Evolutionary conservation across 108 stramenopile genomes (phyloP).

Genomic region (Skeletonema costatum): DNA sequence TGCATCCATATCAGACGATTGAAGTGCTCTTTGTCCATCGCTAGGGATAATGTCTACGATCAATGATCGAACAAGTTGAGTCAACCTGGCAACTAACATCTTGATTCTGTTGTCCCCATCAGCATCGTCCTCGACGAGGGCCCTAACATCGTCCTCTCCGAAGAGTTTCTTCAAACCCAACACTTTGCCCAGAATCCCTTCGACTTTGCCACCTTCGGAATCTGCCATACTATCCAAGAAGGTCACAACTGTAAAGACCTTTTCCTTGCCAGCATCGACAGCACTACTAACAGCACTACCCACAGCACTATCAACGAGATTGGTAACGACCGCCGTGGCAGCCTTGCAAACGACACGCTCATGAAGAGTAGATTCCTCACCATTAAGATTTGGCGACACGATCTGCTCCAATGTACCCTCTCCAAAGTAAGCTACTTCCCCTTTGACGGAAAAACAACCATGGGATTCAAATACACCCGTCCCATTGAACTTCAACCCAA

Average conservation of each 20-base stretch:
- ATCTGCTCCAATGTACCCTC: background rate
- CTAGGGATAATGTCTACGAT: background rate
- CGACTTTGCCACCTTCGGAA: background rate
- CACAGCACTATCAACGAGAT: background rate
- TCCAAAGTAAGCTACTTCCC: background rate
- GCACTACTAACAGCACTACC: background rate
- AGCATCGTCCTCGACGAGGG: background rate
- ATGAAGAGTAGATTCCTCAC: background rate
- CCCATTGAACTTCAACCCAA: background rate
- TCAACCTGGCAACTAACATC: constrained; percentile 5
- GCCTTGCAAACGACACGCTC: background rate
- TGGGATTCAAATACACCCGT: background rate
- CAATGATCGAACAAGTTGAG: background rate
- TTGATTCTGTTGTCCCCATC: background rate
- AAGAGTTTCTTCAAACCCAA: background rate
- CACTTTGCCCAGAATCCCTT: background rate
- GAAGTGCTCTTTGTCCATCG: background rate
- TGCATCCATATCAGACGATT: background rate
- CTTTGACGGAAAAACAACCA: background rate
- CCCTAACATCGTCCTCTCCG: background rate
- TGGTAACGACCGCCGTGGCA: background rate
- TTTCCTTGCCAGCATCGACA: background rate
- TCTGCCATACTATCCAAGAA: constrained; percentile 3
- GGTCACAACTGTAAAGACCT: constrained; percentile 4
- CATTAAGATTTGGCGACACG: background rate